Base-by-base conservation (phyloP, 2,329 filamentous ascomycete species). In the Colletotrichum higginsianum region DNA sequence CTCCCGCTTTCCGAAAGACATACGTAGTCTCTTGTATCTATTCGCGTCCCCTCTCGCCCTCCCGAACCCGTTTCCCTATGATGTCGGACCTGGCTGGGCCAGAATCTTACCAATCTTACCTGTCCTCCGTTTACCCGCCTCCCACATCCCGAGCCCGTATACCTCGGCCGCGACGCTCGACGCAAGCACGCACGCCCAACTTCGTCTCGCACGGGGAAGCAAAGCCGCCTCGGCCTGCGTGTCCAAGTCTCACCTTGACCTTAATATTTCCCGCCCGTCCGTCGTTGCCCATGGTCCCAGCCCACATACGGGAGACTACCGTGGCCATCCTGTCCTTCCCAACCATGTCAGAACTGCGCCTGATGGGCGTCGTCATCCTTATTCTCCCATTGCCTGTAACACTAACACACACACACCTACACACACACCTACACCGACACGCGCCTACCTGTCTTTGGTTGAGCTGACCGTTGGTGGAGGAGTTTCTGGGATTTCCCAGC, bases 291-390 rank as follows among this genome's bases (percentile, higher is more conserved):
- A 26, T 62, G 46, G 40, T 50, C 26, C 50, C 30, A 23, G 30
- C 53, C 66, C 66, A 69, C 61, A 26, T 53, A 35, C 21, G 23
- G 42, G 23, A 60, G 40, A 40, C 50, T 50, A 52, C 42, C 53
- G 50, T 61, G 46, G 46, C 30, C 58, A 47, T 49, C 40, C 35
- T 61, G n/a, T 13, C 40, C 38, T 26, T 13, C 12, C 21, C 64
- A 53, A 52, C 56, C 50, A 57, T 44, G 49, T 46, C 50, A 71
- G 30, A 61, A 50, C 64, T 62, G 68, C 64, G 68, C 64, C 68
- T 57, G 30, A 52, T n/a, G 52, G 44, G 64, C 68, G 50, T 68
- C 57, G 65, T 71, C 64, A 71, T 71, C 68, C 57, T 40, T 62
- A 30, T 38, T 58, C 53, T 35, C 53, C 61, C 47, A 49, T 63